Evolutionary conservation across 371 early-diverging fungal genomes (phyloP).

Genomic region (Mucor saturninus): DNA sequence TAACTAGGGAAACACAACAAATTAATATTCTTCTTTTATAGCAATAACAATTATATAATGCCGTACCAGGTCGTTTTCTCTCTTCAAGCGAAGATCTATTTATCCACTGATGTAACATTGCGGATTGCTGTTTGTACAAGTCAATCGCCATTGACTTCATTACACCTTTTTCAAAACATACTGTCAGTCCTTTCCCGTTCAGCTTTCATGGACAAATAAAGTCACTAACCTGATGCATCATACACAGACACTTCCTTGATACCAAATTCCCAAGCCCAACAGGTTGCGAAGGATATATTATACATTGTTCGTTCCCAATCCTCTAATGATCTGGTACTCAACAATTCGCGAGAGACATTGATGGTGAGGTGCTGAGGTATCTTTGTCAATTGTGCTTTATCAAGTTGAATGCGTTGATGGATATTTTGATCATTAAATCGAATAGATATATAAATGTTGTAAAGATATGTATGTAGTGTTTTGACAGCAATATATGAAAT

Average conservation of each 20-base stretch:
- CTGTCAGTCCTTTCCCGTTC: background rate
- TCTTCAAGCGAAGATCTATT: background rate
- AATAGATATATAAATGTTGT: background rate
- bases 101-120: conserved; percentile 42
- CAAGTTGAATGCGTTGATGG: conserved; percentile 28
- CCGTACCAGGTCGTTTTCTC: conserved; percentile 8
- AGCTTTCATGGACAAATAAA: background rate
- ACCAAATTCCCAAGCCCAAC: conserved; percentile 54
- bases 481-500: conserved; percentile 25
- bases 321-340: conserved; percentile 25
- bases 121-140: conserved; percentile 42
- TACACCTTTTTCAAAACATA: conserved; percentile 20
- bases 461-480: conserved; percentile 12
- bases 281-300: conserved; percentile 42
- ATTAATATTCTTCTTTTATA: background rate
- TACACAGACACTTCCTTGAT: conserved; percentile 47
- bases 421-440: conserved; percentile 5
- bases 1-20: conserved; percentile 18
- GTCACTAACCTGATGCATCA: conserved; percentile 41
- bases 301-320: conserved; percentile 41
- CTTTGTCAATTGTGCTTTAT: conserved; percentile 43
- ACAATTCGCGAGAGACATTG: conserved; percentile 40
- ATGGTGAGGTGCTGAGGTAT: conserved; percentile 50
- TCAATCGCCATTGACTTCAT: conserved; percentile 36
- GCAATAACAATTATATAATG: background rate